Evolutionary conservation across 176 grass and related monocot genomes (phyloP).

Genomic region (Alloteropsis semialata): DNA sequence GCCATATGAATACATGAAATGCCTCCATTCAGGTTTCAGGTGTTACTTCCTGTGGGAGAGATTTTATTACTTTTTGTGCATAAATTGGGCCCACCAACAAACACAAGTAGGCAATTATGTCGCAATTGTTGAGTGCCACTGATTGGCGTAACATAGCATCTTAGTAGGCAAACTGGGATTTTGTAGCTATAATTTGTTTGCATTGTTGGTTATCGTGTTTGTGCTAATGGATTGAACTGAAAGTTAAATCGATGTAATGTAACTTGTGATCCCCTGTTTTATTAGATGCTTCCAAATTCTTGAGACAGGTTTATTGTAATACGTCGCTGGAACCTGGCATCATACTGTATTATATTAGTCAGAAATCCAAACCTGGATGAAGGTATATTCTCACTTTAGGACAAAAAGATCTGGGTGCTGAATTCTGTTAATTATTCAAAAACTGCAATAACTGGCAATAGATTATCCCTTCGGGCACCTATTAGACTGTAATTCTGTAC

Average conservation of each 20-base stretch:
- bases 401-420: not conserved
- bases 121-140: not conserved
- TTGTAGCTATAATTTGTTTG: not conserved
- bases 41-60: not conserved
- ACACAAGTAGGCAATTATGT: not conserved
- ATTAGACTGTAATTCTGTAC: not conserved
- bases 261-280: not conserved
- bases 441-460: not conserved
- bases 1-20: not conserved
- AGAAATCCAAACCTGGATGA: not conserved
- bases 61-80: too few relatives aligned
- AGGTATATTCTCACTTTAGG: not conserved
- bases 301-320: not conserved
- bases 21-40: not conserved
- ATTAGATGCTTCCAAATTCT: not conserved
- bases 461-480: not conserved
- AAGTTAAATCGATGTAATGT: not conserved
- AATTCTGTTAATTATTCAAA: not conserved
- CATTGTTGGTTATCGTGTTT: not conserved
- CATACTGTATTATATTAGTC: constrained; percentile 1
- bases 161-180: too few relatives aligned
- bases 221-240: not conserved
- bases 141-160: not conserved
- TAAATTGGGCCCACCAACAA: not conserved
- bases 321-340: not conserved